Evolutionary conservation across 2,329 filamentous ascomycete species (phyloP).

Genomic region (Corynespora cassiicola): DNA sequence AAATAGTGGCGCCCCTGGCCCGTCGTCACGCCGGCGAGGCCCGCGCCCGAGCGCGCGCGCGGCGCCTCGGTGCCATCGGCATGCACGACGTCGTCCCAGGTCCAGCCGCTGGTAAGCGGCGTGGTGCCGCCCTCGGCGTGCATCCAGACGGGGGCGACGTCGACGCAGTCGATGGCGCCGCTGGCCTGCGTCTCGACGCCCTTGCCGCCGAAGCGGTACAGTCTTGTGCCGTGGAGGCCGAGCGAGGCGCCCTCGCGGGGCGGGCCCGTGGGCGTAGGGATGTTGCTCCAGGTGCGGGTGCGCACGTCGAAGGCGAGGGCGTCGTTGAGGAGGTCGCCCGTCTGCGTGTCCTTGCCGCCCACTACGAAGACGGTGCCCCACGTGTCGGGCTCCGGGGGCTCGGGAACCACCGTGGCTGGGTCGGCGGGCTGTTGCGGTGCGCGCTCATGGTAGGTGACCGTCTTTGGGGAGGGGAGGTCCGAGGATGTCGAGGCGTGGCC

Average conservation of each 20-base stretch:
- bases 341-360: conserved; percentile 49
- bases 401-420: conserved; percentile 48
- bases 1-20: conserved; percentile 62
- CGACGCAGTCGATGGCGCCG: conserved; percentile 35
- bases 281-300: conserved; percentile 56
- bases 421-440: conserved; percentile 51
- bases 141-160: conserved; percentile 42
- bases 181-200: conserved; percentile 24
- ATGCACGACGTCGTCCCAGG: conserved; percentile 35
- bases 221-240: conserved; percentile 51
- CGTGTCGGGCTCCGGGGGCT: conserved; percentile 45
- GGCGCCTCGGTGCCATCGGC: conserved; percentile 36
- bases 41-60: conserved; percentile 50
- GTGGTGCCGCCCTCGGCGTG: conserved; percentile 43
- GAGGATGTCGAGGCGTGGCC: conserved; percentile 47
- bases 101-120: conserved; percentile 40
- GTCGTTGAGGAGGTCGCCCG: conserved; percentile 46
- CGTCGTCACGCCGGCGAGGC: conserved; percentile 56
- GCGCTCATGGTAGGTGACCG: conserved; percentile 31
- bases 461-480: conserved; percentile 47
- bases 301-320: conserved; percentile 60
- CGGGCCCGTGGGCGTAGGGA: conserved; percentile 54
- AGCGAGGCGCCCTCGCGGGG: conserved; percentile 47
- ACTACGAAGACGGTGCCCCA: conserved; percentile 61
- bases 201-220: conserved; percentile 56